phyloP scores from a whole-genome alignment of 2,329 filamentous ascomycete species.

The Xylariaceae sp. region DNA sequence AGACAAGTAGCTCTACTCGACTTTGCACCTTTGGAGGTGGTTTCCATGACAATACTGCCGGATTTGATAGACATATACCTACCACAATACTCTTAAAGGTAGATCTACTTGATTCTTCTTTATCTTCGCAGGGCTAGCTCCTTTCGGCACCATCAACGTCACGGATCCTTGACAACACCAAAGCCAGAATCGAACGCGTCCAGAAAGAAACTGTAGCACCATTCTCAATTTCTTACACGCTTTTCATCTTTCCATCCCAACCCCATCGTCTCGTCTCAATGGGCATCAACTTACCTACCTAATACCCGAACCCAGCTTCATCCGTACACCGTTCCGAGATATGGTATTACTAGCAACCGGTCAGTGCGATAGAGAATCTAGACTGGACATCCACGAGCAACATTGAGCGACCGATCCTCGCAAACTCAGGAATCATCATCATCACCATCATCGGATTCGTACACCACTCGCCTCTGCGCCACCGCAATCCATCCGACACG shows the following conservation, averaged over 20 bases:
- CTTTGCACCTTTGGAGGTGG: too few species aligned
- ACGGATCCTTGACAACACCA: neutral
- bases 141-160: neutral
- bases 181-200: neutral
- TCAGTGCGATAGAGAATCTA: neutral
- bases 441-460: neutral
- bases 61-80: too few species aligned
- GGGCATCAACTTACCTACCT: neutral
- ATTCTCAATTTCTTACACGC: neutral
- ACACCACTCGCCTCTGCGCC: neutral
- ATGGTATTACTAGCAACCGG: neutral
- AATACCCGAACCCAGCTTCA: neutral
- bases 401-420: neutral
- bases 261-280: neutral
- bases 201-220: neutral
- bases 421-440: too few species aligned
- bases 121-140: neutral
- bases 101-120: neutral
- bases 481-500: neutral
- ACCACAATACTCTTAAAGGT: too few species aligned
- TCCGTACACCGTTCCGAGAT: neutral
- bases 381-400: slow-evolving; percentile 1
- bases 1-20: too few species aligned
- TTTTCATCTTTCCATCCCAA: neutral
- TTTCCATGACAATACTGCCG: neutral